Base-by-base conservation (phyloP, 805 yeast species). In the Trichomonascus vanleenenianus region DNA sequence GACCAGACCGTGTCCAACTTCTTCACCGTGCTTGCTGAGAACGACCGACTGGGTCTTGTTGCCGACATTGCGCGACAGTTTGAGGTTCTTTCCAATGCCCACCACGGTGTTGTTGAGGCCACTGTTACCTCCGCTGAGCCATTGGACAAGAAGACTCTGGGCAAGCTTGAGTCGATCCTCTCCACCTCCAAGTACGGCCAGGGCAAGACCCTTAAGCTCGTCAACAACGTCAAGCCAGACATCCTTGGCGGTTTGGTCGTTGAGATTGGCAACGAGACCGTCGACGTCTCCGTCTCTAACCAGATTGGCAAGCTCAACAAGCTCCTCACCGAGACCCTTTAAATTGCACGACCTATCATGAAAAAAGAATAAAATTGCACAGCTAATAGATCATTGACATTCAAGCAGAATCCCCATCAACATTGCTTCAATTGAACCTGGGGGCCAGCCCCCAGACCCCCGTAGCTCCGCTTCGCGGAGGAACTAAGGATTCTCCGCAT, bases 211-310 rank as follows among this genome's bases (percentile, higher is more conserved):
- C 79, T 93, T 67, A 83, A 83, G 74, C 73, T 93, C 58, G 71
- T 79, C 57, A 91, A 88, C 75, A 74, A 74, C 54, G 85, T 91
- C 52, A 81, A 87, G 73, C 86, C 96, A 54, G 93, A 84, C 55
- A 85, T 93, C 64, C 75, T 85, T 66, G 98, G 98, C 64, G 98
- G 98, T 61, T 78, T 93, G 66, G 73, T 93, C 57, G 95, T 93
- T 50, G 96, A 89, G 71, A 86, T 93, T 60, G 96, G 91, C 63
- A 98, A 91, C 74, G 86, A 83, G 70, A 89, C 97, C 53, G 96
- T 88, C 60, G 98, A 93, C 72, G 76, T 91, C 67, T 83, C 95
- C 49, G 79, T 93, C 57, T 75, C 89, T 50, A 68, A 85, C 63
- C 88, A 83, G 76, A 79, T 93, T 64, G 74, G 85, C 66, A 87